These are phyloP conservation scores for Aspergillus sp. DNA, from an alignment of 2,329 filamentous ascomycete species.

Conservation along the genomic window DNA sequence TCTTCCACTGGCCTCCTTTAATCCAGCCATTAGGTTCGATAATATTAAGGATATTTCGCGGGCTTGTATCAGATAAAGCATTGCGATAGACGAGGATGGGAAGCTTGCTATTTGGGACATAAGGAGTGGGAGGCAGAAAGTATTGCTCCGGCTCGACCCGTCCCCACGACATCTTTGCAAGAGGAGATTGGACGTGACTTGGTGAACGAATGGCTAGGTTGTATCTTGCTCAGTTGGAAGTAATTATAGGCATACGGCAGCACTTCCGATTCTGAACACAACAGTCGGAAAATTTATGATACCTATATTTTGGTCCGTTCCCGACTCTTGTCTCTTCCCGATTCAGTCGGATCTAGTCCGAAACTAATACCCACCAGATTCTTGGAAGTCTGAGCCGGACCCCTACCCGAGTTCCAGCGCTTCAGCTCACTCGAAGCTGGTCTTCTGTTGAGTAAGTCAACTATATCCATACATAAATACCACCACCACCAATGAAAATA, in stretches of 20 bases:
- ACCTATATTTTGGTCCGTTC: not conserved
- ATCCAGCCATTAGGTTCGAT: constrained; percentile 8
- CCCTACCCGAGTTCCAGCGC: not conserved
- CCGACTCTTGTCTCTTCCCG: not conserved
- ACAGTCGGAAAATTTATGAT: not conserved
- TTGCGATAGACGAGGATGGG: constrained; percentile 7
- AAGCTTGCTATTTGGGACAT: constrained; percentile 2
- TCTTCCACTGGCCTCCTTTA: constrained; percentile 7
- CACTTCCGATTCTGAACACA: not conserved
- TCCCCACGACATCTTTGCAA: not conserved
- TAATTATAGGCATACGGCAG: not conserved
- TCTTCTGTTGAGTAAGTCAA: not conserved
- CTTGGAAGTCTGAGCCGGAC: not conserved
- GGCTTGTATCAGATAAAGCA: not conserved
- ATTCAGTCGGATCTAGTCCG: not conserved
- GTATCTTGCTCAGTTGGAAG: not conserved
- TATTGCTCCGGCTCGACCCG: not conserved
- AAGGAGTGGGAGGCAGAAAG: not conserved
- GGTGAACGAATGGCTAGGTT: not conserved
- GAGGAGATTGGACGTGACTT: not conserved
- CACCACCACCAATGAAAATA: not conserved
- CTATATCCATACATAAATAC: not conserved
- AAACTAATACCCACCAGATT: not conserved
- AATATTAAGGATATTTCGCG: not conserved
- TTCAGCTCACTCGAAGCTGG: not conserved